Evolutionary conservation across 2,329 filamentous ascomycete genomes (phyloP).

Genomic region (Penicillium crustosum): DNA sequence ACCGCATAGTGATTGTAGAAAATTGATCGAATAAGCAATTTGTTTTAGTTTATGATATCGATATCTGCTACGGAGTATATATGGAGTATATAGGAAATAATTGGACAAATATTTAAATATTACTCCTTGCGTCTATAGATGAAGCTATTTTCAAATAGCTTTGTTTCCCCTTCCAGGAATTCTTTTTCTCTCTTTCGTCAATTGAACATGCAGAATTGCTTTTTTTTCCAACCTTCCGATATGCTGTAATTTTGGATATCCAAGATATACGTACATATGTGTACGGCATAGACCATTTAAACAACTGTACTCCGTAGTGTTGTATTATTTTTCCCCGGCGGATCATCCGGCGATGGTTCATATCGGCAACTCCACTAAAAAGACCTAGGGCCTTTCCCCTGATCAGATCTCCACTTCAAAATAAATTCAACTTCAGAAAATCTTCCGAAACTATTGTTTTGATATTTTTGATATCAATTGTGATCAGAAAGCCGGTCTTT

Average conservation of each 20-base stretch:
- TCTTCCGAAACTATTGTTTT: constrained; percentile 8
- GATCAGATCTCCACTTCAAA: constrained; percentile 12
- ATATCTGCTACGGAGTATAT: not conserved
- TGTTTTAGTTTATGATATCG: not conserved
- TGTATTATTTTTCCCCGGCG: not conserved
- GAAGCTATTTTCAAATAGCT: constrained; percentile 6
- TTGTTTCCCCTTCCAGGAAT: not conserved
- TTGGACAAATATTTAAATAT: not conserved
- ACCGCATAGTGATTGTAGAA: constrained; percentile 17
- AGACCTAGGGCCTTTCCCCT: constrained; percentile 2
- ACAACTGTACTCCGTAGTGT: not conserved
- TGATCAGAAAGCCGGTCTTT: constrained; percentile 14
- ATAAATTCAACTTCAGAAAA: constrained; percentile 13
- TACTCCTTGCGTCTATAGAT: constrained; percentile 3
- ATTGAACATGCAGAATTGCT: not conserved
- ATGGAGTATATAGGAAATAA: not conserved
- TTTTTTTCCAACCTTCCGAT: not conserved
- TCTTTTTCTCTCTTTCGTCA: no score
- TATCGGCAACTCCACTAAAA: constrained; percentile 3
- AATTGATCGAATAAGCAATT: not conserved
- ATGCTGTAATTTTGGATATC: not conserved
- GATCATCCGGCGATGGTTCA: constrained; percentile 8
- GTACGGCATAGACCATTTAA: not conserved
- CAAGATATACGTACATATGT: not conserved
- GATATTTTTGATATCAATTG: not conserved